A percentile compares a stretch with the other conserved stretches of the same genome.
phyloP scores from a whole-genome alignment of 768 basidiomycete species.

The Chalciporus piperatus region DNA sequence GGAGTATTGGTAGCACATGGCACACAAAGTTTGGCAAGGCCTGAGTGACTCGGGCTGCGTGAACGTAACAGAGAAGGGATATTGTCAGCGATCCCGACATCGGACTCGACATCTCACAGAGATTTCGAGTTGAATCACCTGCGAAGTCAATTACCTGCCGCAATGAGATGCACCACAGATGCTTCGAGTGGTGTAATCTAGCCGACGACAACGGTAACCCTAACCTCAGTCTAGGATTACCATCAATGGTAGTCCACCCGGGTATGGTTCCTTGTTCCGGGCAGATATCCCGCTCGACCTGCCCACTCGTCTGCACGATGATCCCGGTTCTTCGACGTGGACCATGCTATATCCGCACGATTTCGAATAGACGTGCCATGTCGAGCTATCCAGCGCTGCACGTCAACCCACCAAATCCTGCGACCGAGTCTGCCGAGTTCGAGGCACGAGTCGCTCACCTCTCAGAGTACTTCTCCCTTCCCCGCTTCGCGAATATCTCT shows the following conservation, averaged over 20 bases:
- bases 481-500: slow-evolving; percentile 70
- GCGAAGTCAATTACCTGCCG: slow-evolving; percentile 1
- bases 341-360: slow-evolving; percentile 32
- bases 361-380: slow-evolving; percentile 36
- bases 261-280: not conserved
- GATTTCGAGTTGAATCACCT: slow-evolving; percentile 4
- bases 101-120: not conserved
- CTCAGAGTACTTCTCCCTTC: slow-evolving; percentile 68
- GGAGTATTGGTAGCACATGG: not conserved
- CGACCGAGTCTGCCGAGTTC: slow-evolving; percentile 59
- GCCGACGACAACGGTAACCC: slow-evolving; percentile 23
- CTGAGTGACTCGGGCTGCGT: not conserved
- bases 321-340: slow-evolving; percentile 12
- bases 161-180: not conserved
- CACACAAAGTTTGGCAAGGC: no score
- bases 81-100: slow-evolving; percentile 9
- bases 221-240: slow-evolving; percentile 33
- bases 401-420: slow-evolving; percentile 53
- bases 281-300: slow-evolving; percentile 7
- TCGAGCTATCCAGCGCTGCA: slow-evolving; percentile 44
- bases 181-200: not conserved
- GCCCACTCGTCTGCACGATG: slow-evolving; percentile 30
- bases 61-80: slow-evolving; percentile 13
- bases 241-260: slow-evolving; percentile 21
- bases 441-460: slow-evolving; percentile 60